Evolutionary conservation across 495 filamentous ascomycete genomes (phyloP).

Genomic region (Lindgomyces ingoldianus): DNA sequence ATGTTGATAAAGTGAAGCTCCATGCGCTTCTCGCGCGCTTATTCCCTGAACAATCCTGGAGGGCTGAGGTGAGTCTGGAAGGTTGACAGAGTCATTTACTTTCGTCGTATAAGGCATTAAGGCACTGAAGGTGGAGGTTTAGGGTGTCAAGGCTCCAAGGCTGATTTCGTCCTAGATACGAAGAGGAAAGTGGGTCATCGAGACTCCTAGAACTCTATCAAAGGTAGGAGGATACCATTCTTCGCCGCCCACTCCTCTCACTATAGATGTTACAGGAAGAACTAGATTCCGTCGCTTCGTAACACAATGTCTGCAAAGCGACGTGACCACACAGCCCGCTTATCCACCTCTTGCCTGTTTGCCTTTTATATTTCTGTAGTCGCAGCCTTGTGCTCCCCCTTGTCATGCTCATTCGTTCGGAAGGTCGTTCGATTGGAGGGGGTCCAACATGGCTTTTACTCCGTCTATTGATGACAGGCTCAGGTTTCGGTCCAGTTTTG

Average conservation of each 20-base stretch:
- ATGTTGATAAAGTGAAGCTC: background rate
- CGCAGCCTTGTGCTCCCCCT: too few relatives aligned
- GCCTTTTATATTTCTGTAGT: background rate
- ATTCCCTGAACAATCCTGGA: background rate
- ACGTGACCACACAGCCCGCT: background rate
- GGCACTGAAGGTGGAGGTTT: too few relatives aligned
- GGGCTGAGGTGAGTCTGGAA: background rate
- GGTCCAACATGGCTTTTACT: background rate
- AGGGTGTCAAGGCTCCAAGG: too few relatives aligned
- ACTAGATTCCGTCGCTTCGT: constrained; percentile 6
- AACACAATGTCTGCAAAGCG: constrained; percentile 4
- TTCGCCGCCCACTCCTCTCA: constrained; percentile 6
- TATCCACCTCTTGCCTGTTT: background rate
- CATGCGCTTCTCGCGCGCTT: background rate
- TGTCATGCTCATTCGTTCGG: too few relatives aligned
- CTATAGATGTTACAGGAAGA: background rate
- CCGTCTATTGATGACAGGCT: background rate
- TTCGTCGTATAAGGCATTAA: background rate
- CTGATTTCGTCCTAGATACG: constrained; percentile 1
- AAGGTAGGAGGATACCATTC: background rate
- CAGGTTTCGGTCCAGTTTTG: background rate
- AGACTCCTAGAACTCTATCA: constrained; percentile 1
- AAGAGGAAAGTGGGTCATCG: constrained; percentile 13
- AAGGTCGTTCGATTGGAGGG: background rate
- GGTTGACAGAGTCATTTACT: background rate